Evolutionary conservation across 495 filamentous ascomycete genomes (phyloP).

Genomic region (Amphirosellinia nigrospora): DNA sequence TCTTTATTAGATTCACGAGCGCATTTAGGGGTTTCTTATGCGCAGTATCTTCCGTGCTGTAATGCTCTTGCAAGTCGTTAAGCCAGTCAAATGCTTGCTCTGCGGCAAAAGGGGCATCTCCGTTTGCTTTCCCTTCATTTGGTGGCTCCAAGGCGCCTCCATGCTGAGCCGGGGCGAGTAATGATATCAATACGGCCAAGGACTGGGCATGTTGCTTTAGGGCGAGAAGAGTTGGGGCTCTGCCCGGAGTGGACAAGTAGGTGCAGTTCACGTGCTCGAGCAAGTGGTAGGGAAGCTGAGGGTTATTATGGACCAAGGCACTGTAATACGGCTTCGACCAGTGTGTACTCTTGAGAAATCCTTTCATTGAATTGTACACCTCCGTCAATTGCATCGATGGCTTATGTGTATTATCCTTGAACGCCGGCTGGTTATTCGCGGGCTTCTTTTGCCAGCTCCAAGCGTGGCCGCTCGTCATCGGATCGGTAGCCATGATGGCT

Average conservation of each 20-base stretch:
- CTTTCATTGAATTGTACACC: constrained; percentile 35
- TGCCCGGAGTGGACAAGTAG: constrained; percentile 54
- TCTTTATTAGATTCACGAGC: constrained; percentile 52
- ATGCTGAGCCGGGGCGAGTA: constrained; percentile 44
- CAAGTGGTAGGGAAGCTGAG: constrained; percentile 32
- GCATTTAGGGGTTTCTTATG: constrained; percentile 53
- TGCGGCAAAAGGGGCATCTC: constrained; percentile 28
- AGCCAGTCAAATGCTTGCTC: constrained; percentile 59
- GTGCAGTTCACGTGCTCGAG: constrained; percentile 56
- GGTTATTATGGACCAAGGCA: constrained; percentile 38
- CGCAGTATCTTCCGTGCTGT: constrained; percentile 50
- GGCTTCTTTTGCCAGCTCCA: background rate
- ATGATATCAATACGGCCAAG: constrained; percentile 55
- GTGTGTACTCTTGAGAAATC: constrained; percentile 34
- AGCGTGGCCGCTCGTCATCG: background rate
- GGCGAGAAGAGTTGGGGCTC: constrained; percentile 55
- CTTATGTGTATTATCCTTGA: background rate
- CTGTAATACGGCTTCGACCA: constrained; percentile 42
- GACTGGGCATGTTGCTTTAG: constrained; percentile 64
- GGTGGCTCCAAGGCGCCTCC: constrained; percentile 16
- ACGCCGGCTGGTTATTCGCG: background rate
- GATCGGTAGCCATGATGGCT: constrained; percentile 4
- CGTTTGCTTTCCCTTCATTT: background rate
- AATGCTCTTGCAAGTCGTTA: constrained; percentile 49
- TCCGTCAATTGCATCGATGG: constrained; percentile 21